Evolutionary conservation across 495 filamentous ascomycete genomes (phyloP), one percentile per base, ranked within the genome.

Genomic region (Letharia lupina): DNA sequence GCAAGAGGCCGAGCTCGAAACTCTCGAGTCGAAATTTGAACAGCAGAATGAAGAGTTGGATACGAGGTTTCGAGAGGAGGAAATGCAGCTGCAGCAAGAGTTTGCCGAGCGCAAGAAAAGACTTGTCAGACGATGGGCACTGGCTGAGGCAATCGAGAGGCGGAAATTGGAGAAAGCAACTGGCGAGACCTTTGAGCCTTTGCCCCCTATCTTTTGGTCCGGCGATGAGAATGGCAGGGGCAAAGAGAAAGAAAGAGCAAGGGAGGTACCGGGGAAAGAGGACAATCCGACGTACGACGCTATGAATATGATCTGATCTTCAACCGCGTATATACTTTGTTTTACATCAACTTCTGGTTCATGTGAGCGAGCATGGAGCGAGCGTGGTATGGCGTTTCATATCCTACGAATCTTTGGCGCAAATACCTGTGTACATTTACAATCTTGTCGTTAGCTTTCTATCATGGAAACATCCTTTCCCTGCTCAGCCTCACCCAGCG

Each of bases 141-240:
- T 91, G n/a, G 81, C 82, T 65, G 83, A 81, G 66, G 86, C 87
- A 66, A 81, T 91, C 35, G 66, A 87, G 69, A 79, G 86, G 31
- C 81, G 79, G 65, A 81, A 83, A 71, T 70, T 89, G 41, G 87
- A 89, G 73, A 69, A 71, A 20, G 71, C 77, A 68, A 74, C 78
- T 61, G 81, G 77, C 5, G 68, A 79, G 50, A 70, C 65, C 59
- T 89, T 83, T 70, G 83, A 78, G 0, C 76, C 78, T 0, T 69
- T 87, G 57, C 74, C 76, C 5, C 72, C 76, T 39, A 63, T 72
- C 23, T 59, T 35, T 23, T 72, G 72, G 70, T 65, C 64, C 15
- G 4, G n/a, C 42, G 28, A 61, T 20, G 42, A 41, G 28, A 15
- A 23, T 40, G 15, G 28, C 20, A 57, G 23, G n/a, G 44, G 23